Conservation (phyloP, 805 yeast genomes). For the Metschnikowia drakensbergensis region DNA sequence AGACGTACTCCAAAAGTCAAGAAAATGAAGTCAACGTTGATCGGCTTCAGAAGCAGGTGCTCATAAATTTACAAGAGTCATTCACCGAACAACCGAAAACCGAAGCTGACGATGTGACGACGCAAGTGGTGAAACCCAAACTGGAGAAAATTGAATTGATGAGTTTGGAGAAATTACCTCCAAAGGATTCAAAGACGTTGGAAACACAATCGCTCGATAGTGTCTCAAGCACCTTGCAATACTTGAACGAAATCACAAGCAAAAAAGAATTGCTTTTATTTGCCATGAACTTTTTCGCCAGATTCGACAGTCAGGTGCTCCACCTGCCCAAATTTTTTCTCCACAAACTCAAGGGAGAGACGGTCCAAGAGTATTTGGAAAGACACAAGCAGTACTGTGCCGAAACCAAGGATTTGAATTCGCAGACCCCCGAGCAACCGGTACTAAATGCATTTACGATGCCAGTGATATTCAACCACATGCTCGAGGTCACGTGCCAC, state of each 20-base stretch:
- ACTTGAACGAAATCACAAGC: slow-evolving; percentile 17
- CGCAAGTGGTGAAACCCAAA: not conserved
- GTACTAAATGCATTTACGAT: slow-evolving; percentile 31
- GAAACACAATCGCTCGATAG: not conserved
- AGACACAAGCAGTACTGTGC: slow-evolving; percentile 22
- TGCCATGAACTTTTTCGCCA: slow-evolving; percentile 13
- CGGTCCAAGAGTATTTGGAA: slow-evolving; percentile 11
- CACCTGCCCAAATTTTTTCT: slow-evolving; percentile 14
- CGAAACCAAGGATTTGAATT: slow-evolving; percentile 14
- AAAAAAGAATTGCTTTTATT: slow-evolving; percentile 18
- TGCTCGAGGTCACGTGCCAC: slow-evolving; percentile 22
- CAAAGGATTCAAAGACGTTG: not conserved
- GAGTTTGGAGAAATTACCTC: not conserved
- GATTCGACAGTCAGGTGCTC: slow-evolving; percentile 9
- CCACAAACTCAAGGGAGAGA: slow-evolving; percentile 15
- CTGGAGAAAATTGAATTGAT: not conserved
- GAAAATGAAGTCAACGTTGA: slow-evolving; percentile 2
- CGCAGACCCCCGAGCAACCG: slow-evolving; percentile 22
- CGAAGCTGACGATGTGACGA: not conserved
- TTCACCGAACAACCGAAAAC: slow-evolving; percentile 4
- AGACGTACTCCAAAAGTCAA: slow-evolving; percentile 13
- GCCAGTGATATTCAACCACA: slow-evolving; percentile 34
- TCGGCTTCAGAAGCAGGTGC: slow-evolving; percentile 11
- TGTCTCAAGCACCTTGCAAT: slow-evolving; percentile 19
- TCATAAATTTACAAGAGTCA: slow-evolving; percentile 16